Evolutionary conservation across 352 stramenopile species (phyloP).

Genomic region (Blastocystis sp.): DNA sequence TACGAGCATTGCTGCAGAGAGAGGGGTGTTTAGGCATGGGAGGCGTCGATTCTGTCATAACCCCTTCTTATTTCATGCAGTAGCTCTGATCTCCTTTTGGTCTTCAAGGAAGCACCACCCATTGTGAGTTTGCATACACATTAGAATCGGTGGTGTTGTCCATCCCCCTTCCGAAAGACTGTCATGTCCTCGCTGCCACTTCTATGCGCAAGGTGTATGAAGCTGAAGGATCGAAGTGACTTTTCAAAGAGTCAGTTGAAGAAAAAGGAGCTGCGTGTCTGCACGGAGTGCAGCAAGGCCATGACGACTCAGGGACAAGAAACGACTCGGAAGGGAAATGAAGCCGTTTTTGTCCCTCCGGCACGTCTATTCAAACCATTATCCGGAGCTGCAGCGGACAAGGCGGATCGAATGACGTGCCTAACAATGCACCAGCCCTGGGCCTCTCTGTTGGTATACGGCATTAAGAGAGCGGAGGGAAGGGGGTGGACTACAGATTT

Average conservation of each 20-base stretch:
- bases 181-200: background rate
- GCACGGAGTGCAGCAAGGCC: background rate
- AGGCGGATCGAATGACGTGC: conserved; percentile 50
- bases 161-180: background rate
- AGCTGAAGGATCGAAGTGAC: conserved; percentile 7
- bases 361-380: conserved; percentile 36
- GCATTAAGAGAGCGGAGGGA: conserved; percentile 45
- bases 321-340: background rate
- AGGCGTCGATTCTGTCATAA: too few relatives aligned
- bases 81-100: too few relatives aligned
- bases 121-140: too few relatives aligned
- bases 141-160: background rate
- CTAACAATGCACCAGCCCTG: conserved; percentile 60
- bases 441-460: conserved; percentile 57
- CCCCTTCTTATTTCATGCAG: too few relatives aligned
- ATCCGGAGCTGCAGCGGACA: conserved; percentile 44
- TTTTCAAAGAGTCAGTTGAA: conserved; percentile 18
- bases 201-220: background rate
- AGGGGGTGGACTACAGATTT: conserved; percentile 56
- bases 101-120: too few relatives aligned
- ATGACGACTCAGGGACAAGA: background rate
- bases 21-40: too few relatives aligned
- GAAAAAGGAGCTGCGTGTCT: background rate
- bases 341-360: background rate
- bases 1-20: too few relatives aligned